Base-by-base conservation (phyloP, 345 rosid genomes). In the Hirschfeldia incana region DNA sequence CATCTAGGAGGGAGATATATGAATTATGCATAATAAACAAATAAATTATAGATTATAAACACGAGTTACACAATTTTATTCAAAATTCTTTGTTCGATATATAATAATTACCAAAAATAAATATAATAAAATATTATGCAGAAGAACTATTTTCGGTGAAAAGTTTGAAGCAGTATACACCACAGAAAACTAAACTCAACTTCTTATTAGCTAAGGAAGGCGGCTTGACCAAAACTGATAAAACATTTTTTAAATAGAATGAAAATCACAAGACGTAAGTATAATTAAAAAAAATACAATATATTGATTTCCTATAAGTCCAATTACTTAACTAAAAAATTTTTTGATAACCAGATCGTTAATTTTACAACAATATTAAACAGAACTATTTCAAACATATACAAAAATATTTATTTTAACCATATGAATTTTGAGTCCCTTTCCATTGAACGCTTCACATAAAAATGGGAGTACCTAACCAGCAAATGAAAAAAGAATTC, bases 91-190 rank as follows among this genome's bases (percentile, higher is more conserved):
- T 53, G 59, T 8, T 15, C 59, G 26, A 53, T 53, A 6, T 15
- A 15, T 53, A 53, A 8, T 26, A 9, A 4, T 5, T 29, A 12
- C 8, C 11, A 17, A 51, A 27, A 30, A 21, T 46, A 46, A 46
- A 46, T 13, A 46, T 46, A 46, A 46, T 4, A 46, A 12, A 5
- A 12, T 46, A 46, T 46, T 2, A 13, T 46, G 4, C 2, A 46
- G 55, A 46, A 46, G 55, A 46, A 46, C 1, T 46, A 12, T 6
- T 30, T 30, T 29, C 16, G 15, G 8, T 30, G 66, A 62, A 62
- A 62, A n/a, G 42, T 6, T 63, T 32, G 26, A 63, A 63, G 42
- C 67, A 63, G 44, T 46, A n/a, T 63, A n/a, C 67, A 33, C 67
- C 67, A 63, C 42, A 63, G 11, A 63, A 63, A 32, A 8, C 42